These are phyloP conservation scores for Ciborinia camelliae DNA, from an alignment of 2,329 filamentous ascomycete species.

Conservation along the genomic window DNA sequence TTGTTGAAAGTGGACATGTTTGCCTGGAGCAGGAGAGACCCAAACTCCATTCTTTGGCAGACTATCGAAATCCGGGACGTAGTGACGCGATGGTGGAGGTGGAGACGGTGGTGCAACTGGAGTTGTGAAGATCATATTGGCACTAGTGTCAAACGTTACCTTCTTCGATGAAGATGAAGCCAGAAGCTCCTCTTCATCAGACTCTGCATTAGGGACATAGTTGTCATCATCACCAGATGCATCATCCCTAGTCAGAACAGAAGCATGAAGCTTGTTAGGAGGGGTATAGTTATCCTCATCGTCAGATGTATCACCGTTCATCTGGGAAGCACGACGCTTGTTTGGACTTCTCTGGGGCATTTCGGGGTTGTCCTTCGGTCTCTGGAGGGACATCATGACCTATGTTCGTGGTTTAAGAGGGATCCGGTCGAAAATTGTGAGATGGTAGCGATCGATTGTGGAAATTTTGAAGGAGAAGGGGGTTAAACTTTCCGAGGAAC, in stretches of 20 bases:
- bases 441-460: not conserved
- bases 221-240: not conserved
- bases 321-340: not conserved
- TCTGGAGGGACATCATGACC: not conserved
- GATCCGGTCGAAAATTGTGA: not conserved
- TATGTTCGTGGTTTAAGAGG: not conserved
- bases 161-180: not conserved
- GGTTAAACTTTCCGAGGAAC: not conserved
- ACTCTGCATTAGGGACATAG: not conserved
- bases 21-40: not conserved
- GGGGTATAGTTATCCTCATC: not conserved
- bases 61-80: not conserved
- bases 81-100: not conserved
- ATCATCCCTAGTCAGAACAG: not conserved
- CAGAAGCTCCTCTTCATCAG: not conserved
- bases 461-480: not conserved
- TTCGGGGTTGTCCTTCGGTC: not conserved
- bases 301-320: not conserved
- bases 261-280: not conserved
- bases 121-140: not conserved
- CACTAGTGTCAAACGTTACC: not conserved
- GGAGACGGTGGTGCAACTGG: no score
- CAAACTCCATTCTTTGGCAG: conserved; percentile 4
- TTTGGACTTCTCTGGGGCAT: not conserved
- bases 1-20: not conserved